phyloP scores from a whole-genome alignment of 371 early-diverging fungal genomes.

The Syncephalastrum monosporum region DNA sequence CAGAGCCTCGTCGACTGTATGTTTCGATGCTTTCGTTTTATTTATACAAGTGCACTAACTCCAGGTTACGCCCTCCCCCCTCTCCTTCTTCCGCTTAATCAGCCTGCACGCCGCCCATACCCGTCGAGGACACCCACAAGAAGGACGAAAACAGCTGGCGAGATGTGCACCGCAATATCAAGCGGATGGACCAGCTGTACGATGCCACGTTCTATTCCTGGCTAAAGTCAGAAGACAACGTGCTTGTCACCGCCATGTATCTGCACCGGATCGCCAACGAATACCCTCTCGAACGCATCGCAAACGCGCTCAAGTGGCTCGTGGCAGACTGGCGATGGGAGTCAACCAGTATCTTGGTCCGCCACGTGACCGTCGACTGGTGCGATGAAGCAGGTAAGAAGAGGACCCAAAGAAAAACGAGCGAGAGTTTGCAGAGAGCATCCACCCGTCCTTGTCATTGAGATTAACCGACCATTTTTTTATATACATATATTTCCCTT shows the following conservation, averaged over 20 bases:
- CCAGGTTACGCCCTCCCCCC: no score
- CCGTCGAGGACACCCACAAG: no score
- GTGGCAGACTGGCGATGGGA: constrained; percentile 70
- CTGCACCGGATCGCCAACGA: constrained; percentile 74
- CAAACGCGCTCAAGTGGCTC: constrained; percentile 72
- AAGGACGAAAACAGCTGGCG: constrained; percentile 36
- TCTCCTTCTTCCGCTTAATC: no score
- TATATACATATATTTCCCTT: not conserved
- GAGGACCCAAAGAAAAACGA: constrained; percentile 1
- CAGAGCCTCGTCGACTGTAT: not conserved
- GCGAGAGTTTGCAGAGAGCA: not conserved
- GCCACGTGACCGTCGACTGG: constrained; percentile 73
- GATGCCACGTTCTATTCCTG: constrained; percentile 75
- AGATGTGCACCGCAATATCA: constrained; percentile 68
- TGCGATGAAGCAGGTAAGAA: constrained; percentile 30
- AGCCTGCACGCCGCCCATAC: no score
- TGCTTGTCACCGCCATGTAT: constrained; percentile 67
- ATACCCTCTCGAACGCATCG: constrained; percentile 67
- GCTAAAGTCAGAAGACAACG: constrained; percentile 74
- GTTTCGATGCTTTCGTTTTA: not conserved
- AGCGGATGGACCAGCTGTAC: constrained; percentile 72
- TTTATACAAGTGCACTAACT: no score
- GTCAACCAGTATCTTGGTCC: constrained; percentile 60
- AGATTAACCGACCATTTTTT: not conserved
- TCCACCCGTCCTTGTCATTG: not conserved